A percentile compares a stretch with the other conserved stretches of the same genome.
Evolutionary conservation across 2,329 filamentous ascomycete species (phyloP).

Genomic region (Exserohilum turcica): DNA sequence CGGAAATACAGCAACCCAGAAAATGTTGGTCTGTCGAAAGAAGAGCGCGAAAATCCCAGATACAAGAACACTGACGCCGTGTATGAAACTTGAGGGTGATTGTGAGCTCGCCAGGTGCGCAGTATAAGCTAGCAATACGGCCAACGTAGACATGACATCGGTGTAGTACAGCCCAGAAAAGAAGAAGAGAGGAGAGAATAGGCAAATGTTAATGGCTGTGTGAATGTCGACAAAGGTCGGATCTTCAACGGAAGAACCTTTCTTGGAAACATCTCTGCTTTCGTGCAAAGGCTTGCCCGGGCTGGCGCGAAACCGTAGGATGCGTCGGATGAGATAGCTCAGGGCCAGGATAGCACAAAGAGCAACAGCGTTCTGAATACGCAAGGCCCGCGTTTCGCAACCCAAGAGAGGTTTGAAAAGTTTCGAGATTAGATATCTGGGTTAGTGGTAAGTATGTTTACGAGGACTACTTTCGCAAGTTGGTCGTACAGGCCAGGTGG

Average conservation of each 20-base stretch:
- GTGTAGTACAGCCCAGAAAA: constrained; percentile 96
- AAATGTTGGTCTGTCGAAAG: constrained; percentile 95
- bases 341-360: constrained; percentile 45
- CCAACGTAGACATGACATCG: constrained; percentile 79
- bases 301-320: constrained; percentile 14
- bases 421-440: constrained; percentile 51
- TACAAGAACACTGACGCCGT: constrained; percentile 43
- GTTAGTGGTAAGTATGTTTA: constrained; percentile 36
- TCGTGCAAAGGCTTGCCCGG: not conserved
- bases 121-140: constrained; percentile 73
- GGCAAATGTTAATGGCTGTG: constrained; percentile 75
- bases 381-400: constrained; percentile 47
- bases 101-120: constrained; percentile 46
- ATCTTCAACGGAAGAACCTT: constrained; percentile 8
- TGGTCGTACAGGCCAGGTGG: constrained; percentile 74
- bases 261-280: not conserved
- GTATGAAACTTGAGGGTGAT: constrained; percentile 18
- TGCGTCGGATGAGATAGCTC: constrained; percentile 31
- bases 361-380: constrained; percentile 48
- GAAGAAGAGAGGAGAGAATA: constrained; percentile 93
- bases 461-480: not conserved
- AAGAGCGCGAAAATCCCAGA: constrained; percentile 70
- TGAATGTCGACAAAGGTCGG: constrained; percentile 56
- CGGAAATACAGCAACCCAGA: constrained; percentile 86
- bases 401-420: constrained; percentile 47